Conservation (phyloP, 371 early-diverging fungal genomes). For the Choanephora cucurbitarum region DNA sequence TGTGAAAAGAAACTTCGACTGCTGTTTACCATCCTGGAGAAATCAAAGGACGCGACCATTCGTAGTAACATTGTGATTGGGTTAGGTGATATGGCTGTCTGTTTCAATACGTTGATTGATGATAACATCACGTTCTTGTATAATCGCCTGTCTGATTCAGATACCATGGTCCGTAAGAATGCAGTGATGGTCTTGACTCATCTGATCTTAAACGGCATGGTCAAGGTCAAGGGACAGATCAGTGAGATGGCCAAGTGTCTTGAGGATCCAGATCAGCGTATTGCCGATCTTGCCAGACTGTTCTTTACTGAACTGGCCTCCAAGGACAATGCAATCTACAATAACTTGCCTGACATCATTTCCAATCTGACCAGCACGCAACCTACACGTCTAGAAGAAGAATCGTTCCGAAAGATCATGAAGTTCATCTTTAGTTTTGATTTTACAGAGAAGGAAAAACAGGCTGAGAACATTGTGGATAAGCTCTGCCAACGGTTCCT, state of each 20-base stretch:
- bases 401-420: constrained; percentile 84
- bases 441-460: constrained; percentile 92
- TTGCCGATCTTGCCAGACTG: constrained; percentile 87
- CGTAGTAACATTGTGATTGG: constrained; percentile 92
- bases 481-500: constrained; percentile 93
- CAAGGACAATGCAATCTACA: constrained; percentile 97
- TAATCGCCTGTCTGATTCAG: constrained; percentile 81
- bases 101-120: constrained; percentile 93
- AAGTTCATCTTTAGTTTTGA: constrained; percentile 83
- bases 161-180: constrained; percentile 86
- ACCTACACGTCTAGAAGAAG: constrained; percentile 65
- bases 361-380: constrained; percentile 75
- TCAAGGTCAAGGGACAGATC: constrained; percentile 97
- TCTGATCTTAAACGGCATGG: constrained; percentile 96
- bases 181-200: constrained; percentile 97
- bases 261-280: constrained; percentile 84
- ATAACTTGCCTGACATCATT: constrained; percentile 97
- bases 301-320: constrained; percentile 95
- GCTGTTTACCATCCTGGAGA: constrained; percentile 87
- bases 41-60: constrained; percentile 75
- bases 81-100: constrained; percentile 95
- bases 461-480: constrained; percentile 91
- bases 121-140: constrained; percentile 92
- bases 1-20: constrained; percentile 92
- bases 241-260: constrained; percentile 97